A percentile compares a stretch with the other conserved stretches of the same genome.
phyloP scores from a whole-genome alignment of 2,329 filamentous ascomycete genomes.

The Botrytis squamosa region DNA sequence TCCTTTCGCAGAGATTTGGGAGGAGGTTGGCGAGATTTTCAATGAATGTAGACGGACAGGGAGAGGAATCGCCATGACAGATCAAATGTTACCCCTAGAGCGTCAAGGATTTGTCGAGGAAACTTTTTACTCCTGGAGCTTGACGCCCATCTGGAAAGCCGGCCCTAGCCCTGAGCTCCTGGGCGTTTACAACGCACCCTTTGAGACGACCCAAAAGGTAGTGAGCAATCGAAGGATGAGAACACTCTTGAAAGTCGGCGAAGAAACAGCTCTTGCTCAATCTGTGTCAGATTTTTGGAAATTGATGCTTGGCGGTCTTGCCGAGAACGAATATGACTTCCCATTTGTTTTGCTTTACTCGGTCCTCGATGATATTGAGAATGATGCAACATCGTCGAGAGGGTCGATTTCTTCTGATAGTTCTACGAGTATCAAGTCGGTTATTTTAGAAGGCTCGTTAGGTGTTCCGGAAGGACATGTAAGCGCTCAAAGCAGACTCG shows the following conservation, averaged over 20 bases:
- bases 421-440: conserved; percentile 57
- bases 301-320: conserved; percentile 63
- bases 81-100: conserved; percentile 71
- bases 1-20: conserved; percentile 73
- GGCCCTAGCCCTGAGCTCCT: conserved; percentile 70
- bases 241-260: conserved; percentile 71
- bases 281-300: conserved; percentile 73
- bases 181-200: conserved; percentile 68
- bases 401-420: conserved; percentile 67
- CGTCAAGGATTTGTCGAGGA: conserved; percentile 69
- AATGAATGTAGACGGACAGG: conserved; percentile 64
- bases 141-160: conserved; percentile 65
- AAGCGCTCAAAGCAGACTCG: conserved; percentile 59
- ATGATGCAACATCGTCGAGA: conserved; percentile 47
- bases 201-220: conserved; percentile 75
- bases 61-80: conserved; percentile 76
- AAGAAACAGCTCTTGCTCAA: conserved; percentile 67
- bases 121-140: conserved; percentile 78
- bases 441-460: conserved; percentile 69
- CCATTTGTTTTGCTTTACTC: conserved; percentile 78
- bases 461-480: conserved; percentile 65
- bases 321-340: conserved; percentile 71
- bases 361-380: conserved; percentile 60
- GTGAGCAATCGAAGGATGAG: conserved; percentile 75
- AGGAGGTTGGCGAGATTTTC: conserved; percentile 66